phyloP scores from a whole-genome alignment of 768 basidiomycete genomes.

The Dacryopinax primogenitus region DNA sequence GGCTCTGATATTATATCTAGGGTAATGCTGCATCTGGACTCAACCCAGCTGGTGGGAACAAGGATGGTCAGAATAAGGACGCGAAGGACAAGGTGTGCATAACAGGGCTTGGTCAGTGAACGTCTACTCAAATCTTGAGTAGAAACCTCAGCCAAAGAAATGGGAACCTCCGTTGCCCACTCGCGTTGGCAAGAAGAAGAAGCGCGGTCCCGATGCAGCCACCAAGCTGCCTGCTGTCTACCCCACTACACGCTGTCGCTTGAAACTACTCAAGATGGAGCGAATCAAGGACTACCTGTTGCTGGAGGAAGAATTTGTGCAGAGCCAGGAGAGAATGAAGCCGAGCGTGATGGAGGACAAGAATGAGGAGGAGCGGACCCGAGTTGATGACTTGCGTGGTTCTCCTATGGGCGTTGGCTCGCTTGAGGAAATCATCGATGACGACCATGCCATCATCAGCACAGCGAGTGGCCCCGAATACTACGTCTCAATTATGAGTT shows the following conservation, averaged over 20 bases:
- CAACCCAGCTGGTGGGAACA: slow-evolving; percentile 23
- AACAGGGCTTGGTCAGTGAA: background rate
- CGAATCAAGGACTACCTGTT: slow-evolving; percentile 96
- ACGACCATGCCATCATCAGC: slow-evolving; percentile 98
- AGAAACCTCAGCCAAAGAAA: slow-evolving; percentile 70
- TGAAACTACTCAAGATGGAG: slow-evolving; percentile 91
- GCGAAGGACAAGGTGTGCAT: slow-evolving; percentile 32
- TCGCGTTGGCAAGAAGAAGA: slow-evolving; percentile 93
- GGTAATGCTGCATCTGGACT: slow-evolving; percentile 64
- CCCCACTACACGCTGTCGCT: slow-evolving; percentile 88
- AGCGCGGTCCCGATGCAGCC: slow-evolving; percentile 76
- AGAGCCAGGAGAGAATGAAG: slow-evolving; percentile 82
- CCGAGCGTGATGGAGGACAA: slow-evolving; percentile 86
- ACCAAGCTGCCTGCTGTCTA: slow-evolving; percentile 85
- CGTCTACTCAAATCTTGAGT: slow-evolving; percentile 14
- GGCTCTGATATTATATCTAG: slow-evolving; percentile 28
- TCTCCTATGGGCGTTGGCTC: slow-evolving; percentile 98
- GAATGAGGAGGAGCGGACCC: slow-evolving; percentile 86
- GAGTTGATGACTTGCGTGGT: slow-evolving; percentile 87
- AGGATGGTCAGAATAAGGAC: slow-evolving; percentile 26
- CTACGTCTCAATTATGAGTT: slow-evolving; percentile 94
- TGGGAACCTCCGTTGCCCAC: slow-evolving; percentile 98
- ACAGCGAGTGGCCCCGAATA: slow-evolving; percentile 89
- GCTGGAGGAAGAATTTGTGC: slow-evolving; percentile 88
- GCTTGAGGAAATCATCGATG: slow-evolving; percentile 94